These are phyloP conservation scores for Sclerotinia subarctica DNA, from an alignment of 2,329 filamentous ascomycete species.

Conservation along the genomic window DNA sequence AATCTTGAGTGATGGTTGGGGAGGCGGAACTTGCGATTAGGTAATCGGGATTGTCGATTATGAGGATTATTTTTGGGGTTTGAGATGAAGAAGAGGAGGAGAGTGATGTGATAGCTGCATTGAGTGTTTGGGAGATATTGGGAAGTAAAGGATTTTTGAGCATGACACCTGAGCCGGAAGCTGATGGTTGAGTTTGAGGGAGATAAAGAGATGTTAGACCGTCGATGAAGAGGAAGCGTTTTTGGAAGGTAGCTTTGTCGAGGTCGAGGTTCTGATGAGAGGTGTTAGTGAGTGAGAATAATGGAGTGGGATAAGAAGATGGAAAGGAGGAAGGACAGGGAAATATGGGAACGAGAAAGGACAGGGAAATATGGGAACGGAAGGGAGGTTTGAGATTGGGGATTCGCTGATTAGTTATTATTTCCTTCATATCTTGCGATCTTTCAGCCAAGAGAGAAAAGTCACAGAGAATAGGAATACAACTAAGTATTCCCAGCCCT, in stretches of 20 bases:
- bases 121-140: background rate
- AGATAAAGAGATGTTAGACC: background rate
- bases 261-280: constrained; percentile 65
- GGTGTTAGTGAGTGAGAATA: background rate
- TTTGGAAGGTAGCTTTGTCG: constrained; percentile 53
- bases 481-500: background rate
- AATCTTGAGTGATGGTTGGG: background rate
- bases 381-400: background rate
- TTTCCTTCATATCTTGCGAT: background rate
- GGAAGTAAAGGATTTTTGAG: background rate
- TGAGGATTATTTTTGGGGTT: constrained; percentile 4
- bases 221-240: constrained; percentile 60
- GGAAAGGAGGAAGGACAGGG: too few relatives aligned
- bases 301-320: too few relatives aligned
- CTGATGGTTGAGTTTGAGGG: background rate
- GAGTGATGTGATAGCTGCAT: background rate
- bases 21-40: background rate
- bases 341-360: too few relatives aligned
- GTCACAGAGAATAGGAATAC: background rate
- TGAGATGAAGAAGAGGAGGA: background rate
- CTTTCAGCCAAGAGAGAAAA: too few relatives aligned
- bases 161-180: background rate
- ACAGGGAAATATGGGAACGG: too few relatives aligned
- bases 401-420: background rate
- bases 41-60: constrained; percentile 3